phyloP scores from a whole-genome alignment of 2,329 filamentous ascomycete species.

The Diaporthe capsici region DNA sequence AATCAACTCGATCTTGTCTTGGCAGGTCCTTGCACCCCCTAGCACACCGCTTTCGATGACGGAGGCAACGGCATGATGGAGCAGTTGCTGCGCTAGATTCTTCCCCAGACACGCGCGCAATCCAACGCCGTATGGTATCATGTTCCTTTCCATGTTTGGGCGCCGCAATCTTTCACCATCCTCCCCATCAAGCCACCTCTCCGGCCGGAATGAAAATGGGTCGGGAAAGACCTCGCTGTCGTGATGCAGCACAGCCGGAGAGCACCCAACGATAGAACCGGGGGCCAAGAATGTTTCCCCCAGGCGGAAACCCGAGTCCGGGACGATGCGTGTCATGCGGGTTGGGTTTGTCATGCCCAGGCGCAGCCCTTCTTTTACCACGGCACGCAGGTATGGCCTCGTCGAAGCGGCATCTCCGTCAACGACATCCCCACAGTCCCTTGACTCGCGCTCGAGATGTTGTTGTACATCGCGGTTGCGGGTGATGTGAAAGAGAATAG shows the following conservation, averaged over 20 bases:
- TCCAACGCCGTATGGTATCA: constrained; percentile 44
- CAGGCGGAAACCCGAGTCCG: constrained; percentile 48
- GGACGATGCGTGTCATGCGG: constrained; percentile 38
- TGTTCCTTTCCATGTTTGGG: constrained; percentile 9
- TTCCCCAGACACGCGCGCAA: constrained; percentile 43
- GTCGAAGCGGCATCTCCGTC: too few relatives aligned
- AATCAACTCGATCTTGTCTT: constrained; percentile 16
- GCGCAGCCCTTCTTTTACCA: constrained; percentile 43
- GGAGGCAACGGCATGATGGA: constrained; percentile 3
- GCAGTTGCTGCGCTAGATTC: constrained; percentile 41
- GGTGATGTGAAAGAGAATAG: background rate
- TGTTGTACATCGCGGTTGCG: background rate
- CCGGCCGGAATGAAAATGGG: constrained; percentile 39
- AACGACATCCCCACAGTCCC: too few relatives aligned
- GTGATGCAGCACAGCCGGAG: constrained; percentile 71
- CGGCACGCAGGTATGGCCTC: constrained; percentile 55
- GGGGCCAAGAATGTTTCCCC: constrained; percentile 66
- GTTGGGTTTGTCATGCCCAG: constrained; percentile 42
- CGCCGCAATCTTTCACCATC: background rate
- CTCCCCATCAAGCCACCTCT: constrained; percentile 42
- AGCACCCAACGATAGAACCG: constrained; percentile 74
- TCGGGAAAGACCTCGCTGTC: constrained; percentile 43
- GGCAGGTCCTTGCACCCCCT: background rate
- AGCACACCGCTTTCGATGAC: background rate
- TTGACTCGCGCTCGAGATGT: too few relatives aligned